Conservation (phyloP, 805 yeast genomes). For the Metschnikowia dekortorum region DNA sequence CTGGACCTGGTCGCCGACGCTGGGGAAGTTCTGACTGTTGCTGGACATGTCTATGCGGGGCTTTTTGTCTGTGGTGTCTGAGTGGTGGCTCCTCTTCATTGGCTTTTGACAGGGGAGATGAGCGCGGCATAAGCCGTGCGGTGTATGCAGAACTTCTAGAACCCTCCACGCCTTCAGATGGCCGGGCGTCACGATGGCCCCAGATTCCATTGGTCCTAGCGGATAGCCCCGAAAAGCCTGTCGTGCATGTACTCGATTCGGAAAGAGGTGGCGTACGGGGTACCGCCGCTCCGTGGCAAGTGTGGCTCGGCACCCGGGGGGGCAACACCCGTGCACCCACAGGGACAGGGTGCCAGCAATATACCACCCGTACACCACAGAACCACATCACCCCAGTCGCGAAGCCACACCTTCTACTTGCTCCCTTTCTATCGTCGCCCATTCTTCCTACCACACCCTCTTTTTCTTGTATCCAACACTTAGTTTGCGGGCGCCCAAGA, state of each 20-base stretch:
- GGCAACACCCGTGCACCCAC: neutral
- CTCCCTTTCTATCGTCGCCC: too few relatives aligned
- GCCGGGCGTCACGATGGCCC: neutral
- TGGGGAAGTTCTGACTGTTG: slow-evolving; percentile 14
- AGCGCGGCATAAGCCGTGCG: neutral
- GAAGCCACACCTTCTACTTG: neutral
- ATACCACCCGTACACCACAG: neutral
- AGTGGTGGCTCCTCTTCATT: slow-evolving; percentile 14
- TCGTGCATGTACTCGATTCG: too few relatives aligned
- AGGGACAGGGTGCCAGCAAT: too few relatives aligned
- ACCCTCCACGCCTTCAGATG: neutral
- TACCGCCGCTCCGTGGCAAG: too few relatives aligned
- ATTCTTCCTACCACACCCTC: too few relatives aligned
- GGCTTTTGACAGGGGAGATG: neutral
- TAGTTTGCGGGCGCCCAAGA: too few relatives aligned
- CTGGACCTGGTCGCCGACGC: slow-evolving; percentile 30
- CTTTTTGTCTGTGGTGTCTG: slow-evolving; percentile 11
- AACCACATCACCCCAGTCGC: neutral
- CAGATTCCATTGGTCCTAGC: too few relatives aligned
- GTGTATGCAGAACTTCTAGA: neutral
- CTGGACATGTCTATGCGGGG: slow-evolving; percentile 12
- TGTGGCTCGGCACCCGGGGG: too few relatives aligned
- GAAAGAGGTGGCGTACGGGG: too few relatives aligned
- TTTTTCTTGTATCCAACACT: too few relatives aligned
- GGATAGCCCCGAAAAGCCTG: too few relatives aligned